phyloP scores from a whole-genome alignment of 2,329 filamentous ascomycete genomes.

The Parastagonospora avenae region DNA sequence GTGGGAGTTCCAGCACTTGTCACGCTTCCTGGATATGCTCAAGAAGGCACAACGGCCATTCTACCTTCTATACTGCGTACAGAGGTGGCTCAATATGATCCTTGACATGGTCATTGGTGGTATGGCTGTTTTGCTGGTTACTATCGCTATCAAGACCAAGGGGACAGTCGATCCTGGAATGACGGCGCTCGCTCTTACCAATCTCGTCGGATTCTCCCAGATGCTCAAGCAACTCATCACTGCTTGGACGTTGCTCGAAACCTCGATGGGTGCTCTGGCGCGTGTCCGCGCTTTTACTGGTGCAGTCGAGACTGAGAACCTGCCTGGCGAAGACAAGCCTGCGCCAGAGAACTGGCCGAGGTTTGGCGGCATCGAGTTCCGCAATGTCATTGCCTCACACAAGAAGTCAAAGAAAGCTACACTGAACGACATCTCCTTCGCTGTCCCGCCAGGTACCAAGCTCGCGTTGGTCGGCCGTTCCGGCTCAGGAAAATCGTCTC shows the following conservation, averaged over 20 bases:
- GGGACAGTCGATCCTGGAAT: slow-evolving; percentile 50
- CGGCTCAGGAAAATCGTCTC: slow-evolving; percentile 56
- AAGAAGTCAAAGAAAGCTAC: slow-evolving; percentile 6
- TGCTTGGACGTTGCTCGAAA: slow-evolving; percentile 62
- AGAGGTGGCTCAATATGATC: slow-evolving; percentile 48
- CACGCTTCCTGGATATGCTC: slow-evolving; percentile 19
- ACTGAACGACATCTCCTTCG: slow-evolving; percentile 9
- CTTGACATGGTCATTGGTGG: slow-evolving; percentile 42
- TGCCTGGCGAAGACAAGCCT: slow-evolving; percentile 44
- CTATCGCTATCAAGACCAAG: slow-evolving; percentile 35
- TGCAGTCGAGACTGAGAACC: slow-evolving; percentile 52
- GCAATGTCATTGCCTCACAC: slow-evolving; percentile 6
- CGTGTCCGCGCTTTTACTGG: slow-evolving; percentile 56
- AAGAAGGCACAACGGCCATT: slow-evolving; percentile 47
- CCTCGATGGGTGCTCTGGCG: slow-evolving; percentile 60
- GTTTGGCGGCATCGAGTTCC: slow-evolving; percentile 13
- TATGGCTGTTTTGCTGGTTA: slow-evolving; percentile 38
- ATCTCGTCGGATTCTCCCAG: slow-evolving; percentile 56
- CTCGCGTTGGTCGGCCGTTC: slow-evolving; percentile 55
- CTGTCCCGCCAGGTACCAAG: slow-evolving; percentile 8
- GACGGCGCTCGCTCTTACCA: slow-evolving; percentile 57
- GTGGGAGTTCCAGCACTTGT: slow-evolving; percentile 37
- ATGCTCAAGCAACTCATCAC: slow-evolving; percentile 52
- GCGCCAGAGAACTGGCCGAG: slow-evolving; percentile 47
- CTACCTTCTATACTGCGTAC: slow-evolving; percentile 44